A percentile compares a stretch with the other conserved stretches of the same genome.
Conservation (phyloP, 495 filamentous ascomycete species). For the Hypoxylon trugodes region DNA sequence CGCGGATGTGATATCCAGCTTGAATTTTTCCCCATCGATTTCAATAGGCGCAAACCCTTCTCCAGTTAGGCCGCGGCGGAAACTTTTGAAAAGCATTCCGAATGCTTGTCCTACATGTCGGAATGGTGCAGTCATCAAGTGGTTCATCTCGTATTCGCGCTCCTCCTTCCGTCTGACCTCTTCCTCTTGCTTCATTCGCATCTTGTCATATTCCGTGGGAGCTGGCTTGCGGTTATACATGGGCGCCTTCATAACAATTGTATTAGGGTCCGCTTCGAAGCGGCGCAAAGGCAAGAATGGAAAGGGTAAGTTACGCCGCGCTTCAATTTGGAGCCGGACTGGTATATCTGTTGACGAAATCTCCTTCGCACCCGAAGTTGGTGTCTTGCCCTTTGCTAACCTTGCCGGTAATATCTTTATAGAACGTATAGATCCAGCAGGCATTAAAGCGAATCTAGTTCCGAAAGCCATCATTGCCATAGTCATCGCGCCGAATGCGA, state of each 20-base stretch:
- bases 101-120: slow-evolving; percentile 48
- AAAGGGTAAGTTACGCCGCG: slow-evolving; percentile 41
- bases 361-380: slow-evolving; percentile 1
- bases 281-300: slow-evolving; percentile 49
- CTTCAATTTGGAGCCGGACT: slow-evolving; percentile 50
- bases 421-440: slow-evolving; percentile 49
- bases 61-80: slow-evolving; percentile 52
- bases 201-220: slow-evolving; percentile 34
- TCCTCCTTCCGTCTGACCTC: slow-evolving; percentile 43
- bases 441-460: slow-evolving; percentile 55
- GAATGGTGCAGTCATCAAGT: slow-evolving; percentile 61
- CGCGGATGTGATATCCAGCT: slow-evolving; percentile 58
- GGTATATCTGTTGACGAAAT: background rate
- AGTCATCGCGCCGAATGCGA: slow-evolving; percentile 54
- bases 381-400: slow-evolving; percentile 7
- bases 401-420: slow-evolving; percentile 51
- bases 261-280: slow-evolving; percentile 43
- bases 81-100: slow-evolving; percentile 40
- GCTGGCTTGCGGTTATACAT: slow-evolving; percentile 45
- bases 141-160: slow-evolving; percentile 54
- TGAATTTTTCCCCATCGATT: slow-evolving; percentile 51
- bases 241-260: slow-evolving; percentile 47
- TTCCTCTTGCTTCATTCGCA: slow-evolving; percentile 37
- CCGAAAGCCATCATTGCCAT: slow-evolving; percentile 56
- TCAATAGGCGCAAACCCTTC: slow-evolving; percentile 57